Conservation (phyloP, 371 early-diverging fungal genomes). For the Coemansia sp. region DNA sequence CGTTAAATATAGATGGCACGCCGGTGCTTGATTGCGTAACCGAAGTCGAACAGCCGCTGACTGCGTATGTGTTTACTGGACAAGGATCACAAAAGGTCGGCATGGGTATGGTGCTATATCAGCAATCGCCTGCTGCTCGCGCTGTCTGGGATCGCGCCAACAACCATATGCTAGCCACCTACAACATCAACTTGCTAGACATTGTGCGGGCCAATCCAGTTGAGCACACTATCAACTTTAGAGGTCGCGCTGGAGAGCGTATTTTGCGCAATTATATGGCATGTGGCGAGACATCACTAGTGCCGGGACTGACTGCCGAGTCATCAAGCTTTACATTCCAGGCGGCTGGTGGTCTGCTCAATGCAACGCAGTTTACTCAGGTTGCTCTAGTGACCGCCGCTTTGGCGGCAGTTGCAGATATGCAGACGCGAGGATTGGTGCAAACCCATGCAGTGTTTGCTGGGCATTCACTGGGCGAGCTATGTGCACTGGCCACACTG, state of each 20-base stretch:
- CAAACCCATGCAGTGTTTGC: constrained; percentile 84
- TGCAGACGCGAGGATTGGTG: constrained; percentile 83
- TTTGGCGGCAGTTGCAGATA: constrained; percentile 87
- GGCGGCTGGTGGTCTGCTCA: constrained; percentile 84
- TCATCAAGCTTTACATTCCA: constrained; percentile 83
- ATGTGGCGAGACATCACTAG: constrained; percentile 68
- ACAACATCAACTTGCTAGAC: too few species aligned
- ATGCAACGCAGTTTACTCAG: constrained; percentile 95
- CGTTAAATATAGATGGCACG: constrained; percentile 73
- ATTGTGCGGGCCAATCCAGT: constrained; percentile 90
- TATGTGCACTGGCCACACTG: constrained; percentile 84
- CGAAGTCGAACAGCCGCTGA: constrained; percentile 86
- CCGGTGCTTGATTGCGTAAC: constrained; percentile 76
- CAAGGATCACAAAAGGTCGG: constrained; percentile 95
- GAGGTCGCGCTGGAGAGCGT: constrained; percentile 75
- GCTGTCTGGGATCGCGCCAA: constrained; percentile 93
- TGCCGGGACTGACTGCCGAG: constrained; percentile 80
- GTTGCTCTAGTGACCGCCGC: constrained; percentile 88
- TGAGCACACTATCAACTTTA: constrained; percentile 83
- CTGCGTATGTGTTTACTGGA: constrained; percentile 93
- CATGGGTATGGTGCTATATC: constrained; percentile 96
- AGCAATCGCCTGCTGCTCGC: constrained; percentile 77
- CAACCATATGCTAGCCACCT: constrained; percentile 76
- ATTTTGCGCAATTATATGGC: constrained; percentile 61
- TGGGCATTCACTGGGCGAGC: constrained; percentile 95